These are phyloP conservation scores for Cladosporium phlei DNA, from an alignment of 2,329 filamentous ascomycete species.

Conservation along the genomic window DNA sequence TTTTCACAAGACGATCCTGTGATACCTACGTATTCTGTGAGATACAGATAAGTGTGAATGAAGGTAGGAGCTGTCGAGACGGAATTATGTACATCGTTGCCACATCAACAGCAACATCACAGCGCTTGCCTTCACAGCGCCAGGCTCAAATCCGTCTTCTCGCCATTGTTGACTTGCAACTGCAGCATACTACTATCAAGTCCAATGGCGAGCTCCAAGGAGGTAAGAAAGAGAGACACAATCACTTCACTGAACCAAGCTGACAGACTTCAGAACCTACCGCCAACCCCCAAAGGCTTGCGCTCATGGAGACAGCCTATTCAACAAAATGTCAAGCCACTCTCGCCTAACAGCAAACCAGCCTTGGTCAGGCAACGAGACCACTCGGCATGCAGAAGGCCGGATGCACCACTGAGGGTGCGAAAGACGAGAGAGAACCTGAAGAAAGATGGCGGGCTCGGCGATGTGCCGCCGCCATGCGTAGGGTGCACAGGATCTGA, in stretches of 20 bases:
- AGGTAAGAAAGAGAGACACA: conserved; percentile 19
- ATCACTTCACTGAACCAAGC: background rate
- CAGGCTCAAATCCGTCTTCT: too few species aligned
- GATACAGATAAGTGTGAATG: too few species aligned
- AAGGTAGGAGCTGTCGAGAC: too few species aligned
- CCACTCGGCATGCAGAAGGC: conserved; percentile 28
- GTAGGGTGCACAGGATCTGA: background rate
- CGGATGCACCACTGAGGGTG: conserved; percentile 30
- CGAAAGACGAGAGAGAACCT: conserved; percentile 35
- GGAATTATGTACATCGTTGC: too few species aligned
- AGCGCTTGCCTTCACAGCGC: too few species aligned
- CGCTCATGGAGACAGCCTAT: background rate
- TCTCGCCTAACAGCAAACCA: conserved; percentile 29
- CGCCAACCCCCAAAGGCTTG: conserved; percentile 1
- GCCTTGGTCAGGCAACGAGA: conserved; percentile 27
- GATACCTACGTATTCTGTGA: too few species aligned
- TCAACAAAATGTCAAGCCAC: background rate
- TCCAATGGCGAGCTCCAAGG: conserved; percentile 26
- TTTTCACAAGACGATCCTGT: too few species aligned
- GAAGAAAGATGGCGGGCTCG: conserved; percentile 16
- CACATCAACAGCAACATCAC: too few species aligned
- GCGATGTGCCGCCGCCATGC: conserved; percentile 9
- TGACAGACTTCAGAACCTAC: conserved; percentile 4
- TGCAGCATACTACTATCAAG: too few species aligned
- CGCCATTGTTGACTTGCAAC: too few species aligned